A percentile compares a stretch with the other conserved stretches of the same genome.
phyloP scores from a whole-genome alignment of 495 filamentous ascomycete species.

The Aspergillus homomorphus region DNA sequence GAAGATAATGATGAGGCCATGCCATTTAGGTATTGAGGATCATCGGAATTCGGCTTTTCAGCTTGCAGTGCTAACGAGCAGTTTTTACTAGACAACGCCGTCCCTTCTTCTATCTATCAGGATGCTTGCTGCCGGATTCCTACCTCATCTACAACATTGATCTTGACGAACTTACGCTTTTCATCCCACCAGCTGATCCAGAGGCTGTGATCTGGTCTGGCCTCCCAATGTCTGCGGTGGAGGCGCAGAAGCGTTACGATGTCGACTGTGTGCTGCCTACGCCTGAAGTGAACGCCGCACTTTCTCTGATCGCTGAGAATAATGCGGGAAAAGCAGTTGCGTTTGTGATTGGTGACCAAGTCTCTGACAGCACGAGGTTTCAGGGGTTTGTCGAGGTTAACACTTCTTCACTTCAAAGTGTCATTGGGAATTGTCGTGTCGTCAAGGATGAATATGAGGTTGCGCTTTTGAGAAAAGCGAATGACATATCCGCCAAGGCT shows the following conservation, averaged over 20 bases:
- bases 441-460: constrained; percentile 85
- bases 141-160: constrained; percentile 77
- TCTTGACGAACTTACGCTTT: constrained; percentile 72
- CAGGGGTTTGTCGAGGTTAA: constrained; percentile 21
- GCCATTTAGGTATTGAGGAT: constrained; percentile 65
- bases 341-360: constrained; percentile 69
- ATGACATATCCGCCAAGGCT: constrained; percentile 71
- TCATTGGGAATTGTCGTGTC: constrained; percentile 74
- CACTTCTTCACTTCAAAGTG: constrained; percentile 56
- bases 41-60: neutral
- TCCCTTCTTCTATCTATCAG: constrained; percentile 92
- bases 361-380: constrained; percentile 62
- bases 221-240: constrained; percentile 70
- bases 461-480: constrained; percentile 77
- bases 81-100: constrained; percentile 67
- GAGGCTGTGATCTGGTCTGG: constrained; percentile 96
- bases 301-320: constrained; percentile 46
- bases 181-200: constrained; percentile 84
- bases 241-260: constrained; percentile 75
- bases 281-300: constrained; percentile 63
- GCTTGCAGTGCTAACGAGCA: constrained; percentile 2
- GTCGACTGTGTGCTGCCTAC: constrained; percentile 73
- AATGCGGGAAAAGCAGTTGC: constrained; percentile 50
- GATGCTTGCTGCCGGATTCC: constrained; percentile 78
- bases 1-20: constrained; percentile 80